phyloP scores from a whole-genome alignment of 768 basidiomycete species.

The Paxillus ammoniavirescens region DNA sequence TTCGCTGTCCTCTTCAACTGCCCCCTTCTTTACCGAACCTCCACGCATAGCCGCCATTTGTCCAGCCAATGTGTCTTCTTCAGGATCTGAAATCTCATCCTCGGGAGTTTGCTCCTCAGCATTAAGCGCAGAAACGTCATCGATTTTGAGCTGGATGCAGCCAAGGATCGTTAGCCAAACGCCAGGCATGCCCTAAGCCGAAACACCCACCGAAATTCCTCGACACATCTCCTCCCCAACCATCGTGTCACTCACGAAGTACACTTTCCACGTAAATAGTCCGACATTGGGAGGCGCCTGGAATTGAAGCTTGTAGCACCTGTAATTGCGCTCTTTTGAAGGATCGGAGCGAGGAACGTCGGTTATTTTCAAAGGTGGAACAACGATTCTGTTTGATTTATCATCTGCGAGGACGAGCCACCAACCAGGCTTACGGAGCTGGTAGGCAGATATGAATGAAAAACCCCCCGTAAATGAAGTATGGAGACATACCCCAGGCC shows the following conservation, averaged over 20 bases:
- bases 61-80: slow-evolving; percentile 93
- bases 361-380: slow-evolving; percentile 79
- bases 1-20: slow-evolving; percentile 36
- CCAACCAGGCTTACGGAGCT: slow-evolving; percentile 91
- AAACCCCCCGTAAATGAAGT: neutral
- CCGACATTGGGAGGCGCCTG: slow-evolving; percentile 87
- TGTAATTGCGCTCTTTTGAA: slow-evolving; percentile 54
- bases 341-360: slow-evolving; percentile 70
- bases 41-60: slow-evolving; percentile 98
- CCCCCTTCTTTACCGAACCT: slow-evolving; percentile 70
- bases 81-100: slow-evolving; percentile 97
- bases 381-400: slow-evolving; percentile 80
- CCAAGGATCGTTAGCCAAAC: neutral
- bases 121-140: slow-evolving; percentile 59
- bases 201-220: slow-evolving; percentile 66
- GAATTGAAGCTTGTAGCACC: slow-evolving; percentile 90
- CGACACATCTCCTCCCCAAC: slow-evolving; percentile 73
- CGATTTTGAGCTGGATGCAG: slow-evolving; percentile 71
- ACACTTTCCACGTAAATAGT: slow-evolving; percentile 85
- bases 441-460: neutral
- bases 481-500: slow-evolving; percentile 70
- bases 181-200: neutral
- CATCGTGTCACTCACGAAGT: slow-evolving; percentile 85
- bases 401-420: slow-evolving; percentile 90
- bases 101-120: slow-evolving; percentile 64